Base-by-base conservation (phyloP, 1,139 yeast species). In the Suhomyces ambrosiae region DNA sequence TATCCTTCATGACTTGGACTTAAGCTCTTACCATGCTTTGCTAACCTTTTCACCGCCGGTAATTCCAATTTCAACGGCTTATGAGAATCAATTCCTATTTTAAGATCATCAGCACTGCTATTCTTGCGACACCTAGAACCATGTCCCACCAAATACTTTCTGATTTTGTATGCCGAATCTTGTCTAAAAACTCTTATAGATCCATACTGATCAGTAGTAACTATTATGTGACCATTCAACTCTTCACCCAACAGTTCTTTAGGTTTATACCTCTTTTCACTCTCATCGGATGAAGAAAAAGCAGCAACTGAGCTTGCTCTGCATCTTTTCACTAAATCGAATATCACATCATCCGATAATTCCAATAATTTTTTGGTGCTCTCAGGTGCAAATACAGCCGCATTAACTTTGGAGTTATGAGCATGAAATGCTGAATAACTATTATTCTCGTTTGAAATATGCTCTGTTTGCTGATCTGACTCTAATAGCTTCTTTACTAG, bases 311-410 rank as follows among this genome's bases (percentile, higher is more conserved):
- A 10, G 24, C 24, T 10, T 7, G 30, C 38, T 14, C 26, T 35
- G 35, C 60, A 64, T 40, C 73, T 51, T 47, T 60, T 62, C 22
- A 63, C 50, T 41, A 86, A 58, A 45, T 86, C 95, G 55, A 74
- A 88, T 3, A 89, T 78, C 3, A 86, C 79, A 54, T 89, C 97
- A 52, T 85, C 85, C 1, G 95, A 83, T 29, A 82, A 65, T 33
- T 83, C 82, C 35, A 89, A 60, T 11, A 84, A 64, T 40, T 77
- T 79, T 41, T 77, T 72, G 0, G 96, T 82, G 3, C 68, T 66
- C n/a, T 76, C 65, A 0, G 97, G 97, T 0, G 95, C 96, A 63
- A 88, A 80, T 1, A 79, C 53, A 0, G 95, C 92, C 14, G 78
- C 80, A 32, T 92, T 88, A 16, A 88, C 86, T 28, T 79, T 74